These are phyloP conservation scores for Cordyceps farinosa DNA, from an alignment of 2,329 filamentous ascomycete genomes.

Conservation along the genomic window DNA sequence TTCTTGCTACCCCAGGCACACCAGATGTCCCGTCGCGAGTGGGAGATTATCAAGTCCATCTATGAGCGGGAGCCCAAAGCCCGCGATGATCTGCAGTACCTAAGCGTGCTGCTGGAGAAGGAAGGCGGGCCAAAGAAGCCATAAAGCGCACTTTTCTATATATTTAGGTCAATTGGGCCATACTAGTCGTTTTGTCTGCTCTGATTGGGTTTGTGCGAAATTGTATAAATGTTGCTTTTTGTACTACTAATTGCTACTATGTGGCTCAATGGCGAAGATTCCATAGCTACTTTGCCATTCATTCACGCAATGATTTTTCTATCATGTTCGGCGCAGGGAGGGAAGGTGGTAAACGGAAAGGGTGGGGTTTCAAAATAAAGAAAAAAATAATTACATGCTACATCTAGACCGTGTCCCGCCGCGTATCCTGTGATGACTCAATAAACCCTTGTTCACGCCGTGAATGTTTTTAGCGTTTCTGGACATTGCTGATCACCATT, in stretches of 20 bases:
- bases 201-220: not conserved
- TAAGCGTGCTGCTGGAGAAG: conserved; percentile 54
- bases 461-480: not conserved
- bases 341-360: not conserved
- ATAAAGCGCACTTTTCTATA: not conserved
- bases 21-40: conserved; percentile 66
- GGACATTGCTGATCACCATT: not conserved
- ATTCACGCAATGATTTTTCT: not conserved
- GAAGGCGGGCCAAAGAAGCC: conserved; percentile 30
- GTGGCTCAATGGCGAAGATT: not conserved
- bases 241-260: not conserved
- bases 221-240: not conserved
- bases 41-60: conserved; percentile 68
- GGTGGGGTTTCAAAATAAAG: not conserved
- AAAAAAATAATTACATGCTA: not conserved
- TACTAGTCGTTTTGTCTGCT: not conserved
- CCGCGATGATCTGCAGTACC: conserved; percentile 56
- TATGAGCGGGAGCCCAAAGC: conserved; percentile 63
- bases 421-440: not conserved
- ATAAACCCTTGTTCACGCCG: not conserved
- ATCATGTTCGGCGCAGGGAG: not conserved
- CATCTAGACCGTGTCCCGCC: not conserved
- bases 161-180: not conserved
- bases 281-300: not conserved
- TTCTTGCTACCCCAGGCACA: conserved; percentile 68